Conservation (phyloP, 2,329 filamentous ascomycete species). For the Fusarium albidum region DNA sequence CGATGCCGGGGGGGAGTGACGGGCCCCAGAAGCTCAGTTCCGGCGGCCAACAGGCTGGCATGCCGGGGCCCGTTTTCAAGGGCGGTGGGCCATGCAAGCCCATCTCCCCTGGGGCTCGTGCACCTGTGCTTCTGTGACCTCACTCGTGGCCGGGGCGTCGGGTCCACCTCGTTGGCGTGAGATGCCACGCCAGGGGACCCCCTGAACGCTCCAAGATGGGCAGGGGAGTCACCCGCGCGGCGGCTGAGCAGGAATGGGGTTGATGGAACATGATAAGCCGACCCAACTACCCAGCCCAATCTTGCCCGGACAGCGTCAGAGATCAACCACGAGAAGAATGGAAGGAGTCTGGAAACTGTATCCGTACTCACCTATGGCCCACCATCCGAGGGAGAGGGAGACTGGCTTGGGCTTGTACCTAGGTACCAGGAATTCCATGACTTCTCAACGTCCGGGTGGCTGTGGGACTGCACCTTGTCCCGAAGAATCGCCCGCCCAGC, state of each 20-base stretch:
- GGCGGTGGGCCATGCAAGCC: conserved; percentile 8
- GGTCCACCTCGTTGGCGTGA: conserved; percentile 20
- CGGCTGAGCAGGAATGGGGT: conserved; percentile 7
- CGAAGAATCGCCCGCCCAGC: conserved; percentile 13
- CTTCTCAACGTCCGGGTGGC: conserved; percentile 5
- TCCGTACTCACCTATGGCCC: not conserved
- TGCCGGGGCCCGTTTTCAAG: conserved; percentile 32
- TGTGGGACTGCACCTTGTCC: conserved; percentile 3
- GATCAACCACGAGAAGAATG: too few relatives aligned
- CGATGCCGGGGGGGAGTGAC: conserved; percentile 20
- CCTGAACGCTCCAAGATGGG: conserved; percentile 16
- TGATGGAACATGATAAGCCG: conserved; percentile 19
- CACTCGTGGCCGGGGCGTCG: conserved; percentile 9
- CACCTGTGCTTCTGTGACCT: conserved; percentile 22
- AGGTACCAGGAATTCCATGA: not conserved
- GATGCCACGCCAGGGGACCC: conserved; percentile 24
- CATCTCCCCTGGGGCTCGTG: conserved; percentile 21
- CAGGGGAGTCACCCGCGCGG: conserved; percentile 14
- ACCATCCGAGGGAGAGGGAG: not conserved
- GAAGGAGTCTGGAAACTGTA: too few relatives aligned
- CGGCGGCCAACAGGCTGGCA: conserved; percentile 37
- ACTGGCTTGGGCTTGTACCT: not conserved
- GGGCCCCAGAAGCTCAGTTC: conserved; percentile 17
- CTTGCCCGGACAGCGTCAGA: conserved; percentile 2
- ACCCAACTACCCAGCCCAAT: conserved; percentile 26